Conservation (phyloP, 805 yeast genomes). For the Sugiyamaella lignohabitans region DNA sequence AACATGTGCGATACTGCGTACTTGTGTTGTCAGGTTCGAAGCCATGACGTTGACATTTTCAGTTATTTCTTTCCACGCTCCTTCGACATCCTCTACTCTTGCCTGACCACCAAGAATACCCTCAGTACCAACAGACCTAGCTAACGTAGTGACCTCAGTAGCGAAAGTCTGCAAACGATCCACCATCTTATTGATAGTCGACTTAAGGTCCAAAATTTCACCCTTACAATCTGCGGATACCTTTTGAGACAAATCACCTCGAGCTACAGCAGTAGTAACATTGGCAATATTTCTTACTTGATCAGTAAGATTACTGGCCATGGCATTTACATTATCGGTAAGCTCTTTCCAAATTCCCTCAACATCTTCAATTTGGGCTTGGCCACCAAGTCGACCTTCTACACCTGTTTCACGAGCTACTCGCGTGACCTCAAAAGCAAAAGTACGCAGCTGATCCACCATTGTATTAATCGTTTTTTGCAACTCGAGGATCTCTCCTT, state of each 20-base stretch:
- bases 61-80: constrained; percentile 79
- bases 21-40: constrained; percentile 76
- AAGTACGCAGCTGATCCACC: constrained; percentile 79
- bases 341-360: constrained; percentile 86
- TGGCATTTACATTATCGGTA: constrained; percentile 78
- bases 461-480: constrained; percentile 83
- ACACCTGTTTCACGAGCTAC: constrained; percentile 90
- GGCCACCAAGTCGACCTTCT: constrained; percentile 83
- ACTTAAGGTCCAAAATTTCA: constrained; percentile 70
- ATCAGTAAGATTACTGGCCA: constrained; percentile 82
- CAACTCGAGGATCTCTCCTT: constrained; percentile 78
- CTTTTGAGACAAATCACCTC: constrained; percentile 73
- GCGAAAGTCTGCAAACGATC: constrained; percentile 77
- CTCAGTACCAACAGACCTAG: constrained; percentile 83
- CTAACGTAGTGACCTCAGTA: constrained; percentile 77
- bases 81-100: constrained; percentile 69
- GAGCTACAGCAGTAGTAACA: constrained; percentile 82
- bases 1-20: constrained; percentile 81
- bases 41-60: constrained; percentile 89
- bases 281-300: constrained; percentile 85
- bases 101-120: constrained; percentile 90
- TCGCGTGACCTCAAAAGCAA: constrained; percentile 79
- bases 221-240: constrained; percentile 85
- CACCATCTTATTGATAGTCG: constrained; percentile 84
- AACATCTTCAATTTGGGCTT: constrained; percentile 70